A percentile compares a stretch with the other conserved stretches of the same genome.
Conservation (phyloP, 306 rosid species). For the Rosa lucieae region DNA sequence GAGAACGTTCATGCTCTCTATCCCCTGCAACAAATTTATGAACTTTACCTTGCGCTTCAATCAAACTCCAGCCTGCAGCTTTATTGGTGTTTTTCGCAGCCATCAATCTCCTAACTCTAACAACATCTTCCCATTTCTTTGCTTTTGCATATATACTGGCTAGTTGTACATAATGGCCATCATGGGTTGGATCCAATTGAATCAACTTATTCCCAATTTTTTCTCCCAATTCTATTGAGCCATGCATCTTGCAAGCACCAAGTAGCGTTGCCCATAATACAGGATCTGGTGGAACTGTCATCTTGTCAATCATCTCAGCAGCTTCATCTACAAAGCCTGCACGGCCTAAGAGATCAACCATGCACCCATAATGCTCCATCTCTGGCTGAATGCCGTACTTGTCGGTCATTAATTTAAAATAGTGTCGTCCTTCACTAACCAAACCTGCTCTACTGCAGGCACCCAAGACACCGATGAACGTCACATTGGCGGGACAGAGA, state of each 20-base stretch:
- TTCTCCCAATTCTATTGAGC: slow-evolving; percentile 62
- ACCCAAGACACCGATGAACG: slow-evolving; percentile 67
- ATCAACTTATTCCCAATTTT: slow-evolving; percentile 67
- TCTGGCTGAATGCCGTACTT: slow-evolving; percentile 55
- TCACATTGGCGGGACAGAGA: slow-evolving; percentile 53
- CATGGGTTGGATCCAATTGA: slow-evolving; percentile 65
- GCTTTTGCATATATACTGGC: slow-evolving; percentile 67
- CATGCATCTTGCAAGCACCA: slow-evolving; percentile 70
- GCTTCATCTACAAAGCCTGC: slow-evolving; percentile 69
- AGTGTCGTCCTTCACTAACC: slow-evolving; percentile 55
- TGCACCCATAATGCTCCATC: slow-evolving; percentile 90
- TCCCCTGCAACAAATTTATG: slow-evolving; percentile 76
- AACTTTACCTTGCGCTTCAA: slow-evolving; percentile 66
- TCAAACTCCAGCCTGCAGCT: slow-evolving; percentile 81
- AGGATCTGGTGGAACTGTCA: slow-evolving; percentile 57
- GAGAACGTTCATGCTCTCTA: slow-evolving; percentile 52
- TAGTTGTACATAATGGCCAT: slow-evolving; percentile 80
- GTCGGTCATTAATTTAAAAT: slow-evolving; percentile 59
- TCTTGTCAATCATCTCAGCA: slow-evolving; percentile 43
- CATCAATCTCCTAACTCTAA: slow-evolving; percentile 67
- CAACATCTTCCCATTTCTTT: slow-evolving; percentile 80
- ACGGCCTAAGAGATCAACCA: slow-evolving; percentile 78
- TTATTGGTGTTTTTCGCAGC: slow-evolving; percentile 39
- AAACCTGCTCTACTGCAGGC: slow-evolving; percentile 78
- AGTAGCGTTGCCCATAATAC: slow-evolving; percentile 75